These are phyloP conservation scores for Colletotrichum theobromicola DNA, from an alignment of 2,329 filamentous ascomycete species.

Conservation along the genomic window DNA sequence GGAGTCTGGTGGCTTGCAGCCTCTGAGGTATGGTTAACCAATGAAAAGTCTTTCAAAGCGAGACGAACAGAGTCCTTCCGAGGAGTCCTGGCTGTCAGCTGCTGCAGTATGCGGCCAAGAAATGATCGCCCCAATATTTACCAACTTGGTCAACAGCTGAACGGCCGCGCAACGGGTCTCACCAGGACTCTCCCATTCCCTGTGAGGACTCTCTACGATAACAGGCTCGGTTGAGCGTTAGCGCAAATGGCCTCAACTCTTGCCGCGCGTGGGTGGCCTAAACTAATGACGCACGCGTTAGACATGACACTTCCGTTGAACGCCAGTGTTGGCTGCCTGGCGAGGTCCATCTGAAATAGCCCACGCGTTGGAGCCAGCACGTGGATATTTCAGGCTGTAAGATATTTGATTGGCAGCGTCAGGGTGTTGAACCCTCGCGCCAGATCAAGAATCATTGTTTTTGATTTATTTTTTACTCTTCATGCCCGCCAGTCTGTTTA, in stretches of 20 bases:
- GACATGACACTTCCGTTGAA: fast-evolving
- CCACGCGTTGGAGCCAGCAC: background rate
- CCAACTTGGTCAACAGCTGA: background rate
- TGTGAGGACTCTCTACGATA: background rate
- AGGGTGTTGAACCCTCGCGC: background rate
- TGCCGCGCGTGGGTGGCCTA: too few species aligned
- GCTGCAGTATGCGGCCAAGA: background rate
- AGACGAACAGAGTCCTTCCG: background rate
- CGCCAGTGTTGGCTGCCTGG: background rate
- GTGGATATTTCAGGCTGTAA: background rate
- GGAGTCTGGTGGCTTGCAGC: background rate
- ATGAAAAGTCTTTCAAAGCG: background rate
- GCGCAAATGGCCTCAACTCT: background rate
- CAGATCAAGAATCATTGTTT: background rate
- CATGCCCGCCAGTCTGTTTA: background rate
- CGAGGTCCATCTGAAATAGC: fast-evolving
- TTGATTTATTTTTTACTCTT: background rate
- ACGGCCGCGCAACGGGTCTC: background rate
- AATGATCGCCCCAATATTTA: background rate
- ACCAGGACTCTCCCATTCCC: background rate
- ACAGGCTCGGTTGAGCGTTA: background rate
- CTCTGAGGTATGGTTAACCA: background rate
- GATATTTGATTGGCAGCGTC: background rate
- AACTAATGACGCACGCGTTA: background rate
- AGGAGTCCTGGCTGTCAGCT: background rate